Base-by-base conservation (phyloP, 495 filamentous ascomycete species). In the Annulohypoxylon maeteangense region DNA sequence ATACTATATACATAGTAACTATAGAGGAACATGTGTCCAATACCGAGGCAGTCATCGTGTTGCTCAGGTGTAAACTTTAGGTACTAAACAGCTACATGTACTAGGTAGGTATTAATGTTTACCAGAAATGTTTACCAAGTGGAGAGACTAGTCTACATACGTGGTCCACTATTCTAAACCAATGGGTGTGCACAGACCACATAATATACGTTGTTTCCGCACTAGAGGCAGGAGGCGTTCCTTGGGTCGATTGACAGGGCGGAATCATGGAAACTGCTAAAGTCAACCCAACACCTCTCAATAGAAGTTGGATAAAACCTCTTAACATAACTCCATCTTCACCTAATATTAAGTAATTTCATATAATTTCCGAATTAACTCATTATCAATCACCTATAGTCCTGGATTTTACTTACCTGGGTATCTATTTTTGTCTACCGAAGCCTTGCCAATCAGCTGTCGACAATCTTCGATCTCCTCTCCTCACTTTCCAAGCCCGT, bases 71-170 rank as follows among this genome's bases (percentile, higher is more conserved):
- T 44, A 16, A 18, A 4, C 16, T 8, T n/a, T n/a, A n/a, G n/a
- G n/a, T n/a, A n/a, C n/a, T n/a, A n/a, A n/a, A n/a, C n/a, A n/a
- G n/a, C n/a, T n/a, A n/a, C n/a, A n/a, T n/a, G n/a, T n/a, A n/a
- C n/a, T n/a, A n/a, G n/a, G n/a, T n/a, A n/a, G n/a, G n/a, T n/a
- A n/a, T n/a, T n/a, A n/a, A n/a, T n/a, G n/a, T n/a, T n/a, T n/a
- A n/a, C n/a, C n/a, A n/a, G n/a, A n/a, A 36, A 3, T 8, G 20
- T 16, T 36, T 32, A 14, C n/a, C 10, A 7, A 18, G 54, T 65
- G 54, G 61, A 70, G 62, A 29, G 27, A 44, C 38, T n/a, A n/a
- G n/a, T n/a, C n/a, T n/a, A n/a, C n/a, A n/a, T 62, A 71, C 62
- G 68, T 67, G 68, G 63, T 59, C 68, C 58, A 67, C 53, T 67